These are phyloP conservation scores for Adansonia digitata DNA, from an alignment of 345 rosid species.

Conservation along the genomic window DNA sequence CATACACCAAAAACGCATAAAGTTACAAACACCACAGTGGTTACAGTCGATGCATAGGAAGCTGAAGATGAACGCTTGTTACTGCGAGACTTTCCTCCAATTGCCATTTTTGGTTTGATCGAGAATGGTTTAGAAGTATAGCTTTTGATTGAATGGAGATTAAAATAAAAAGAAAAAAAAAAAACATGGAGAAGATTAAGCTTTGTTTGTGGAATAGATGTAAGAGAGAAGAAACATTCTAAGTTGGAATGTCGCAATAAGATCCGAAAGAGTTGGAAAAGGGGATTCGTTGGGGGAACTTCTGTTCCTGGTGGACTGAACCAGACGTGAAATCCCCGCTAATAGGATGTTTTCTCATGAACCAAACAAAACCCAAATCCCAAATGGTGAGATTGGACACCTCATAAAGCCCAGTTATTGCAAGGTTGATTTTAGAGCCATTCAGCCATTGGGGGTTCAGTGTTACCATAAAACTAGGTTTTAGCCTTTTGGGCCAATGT, in stretches of 20 bases:
- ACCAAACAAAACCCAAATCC: not conserved
- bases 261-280: constrained; percentile 57
- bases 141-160: constrained; percentile 9
- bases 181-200: constrained; percentile 29
- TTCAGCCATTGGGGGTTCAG: no score
- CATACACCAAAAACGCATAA: constrained; percentile 72
- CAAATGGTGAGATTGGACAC: not conserved
- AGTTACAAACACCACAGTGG: constrained; percentile 56
- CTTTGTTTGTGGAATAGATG: constrained; percentile 32
- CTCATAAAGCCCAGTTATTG: not conserved
- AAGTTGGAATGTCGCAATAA: constrained; percentile 36
- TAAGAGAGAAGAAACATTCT: constrained; percentile 35
- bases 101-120: constrained; percentile 56
- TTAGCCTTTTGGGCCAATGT: no score
- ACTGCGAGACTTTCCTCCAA: constrained; percentile 54
- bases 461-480: no score
- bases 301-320: not conserved
- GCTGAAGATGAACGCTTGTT: constrained; percentile 43
- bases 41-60: constrained; percentile 60
- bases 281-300: constrained; percentile 18
- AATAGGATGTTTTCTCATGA: not conserved
- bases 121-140: no score
- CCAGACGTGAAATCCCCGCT: no score
- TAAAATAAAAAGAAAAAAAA: not conserved
- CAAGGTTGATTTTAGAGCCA: no score